Evolutionary conservation across 2,329 filamentous ascomycete species (phyloP), one percentile per base, ranked within the genome.

Genomic region (Calonectria leucothoes): DNA sequence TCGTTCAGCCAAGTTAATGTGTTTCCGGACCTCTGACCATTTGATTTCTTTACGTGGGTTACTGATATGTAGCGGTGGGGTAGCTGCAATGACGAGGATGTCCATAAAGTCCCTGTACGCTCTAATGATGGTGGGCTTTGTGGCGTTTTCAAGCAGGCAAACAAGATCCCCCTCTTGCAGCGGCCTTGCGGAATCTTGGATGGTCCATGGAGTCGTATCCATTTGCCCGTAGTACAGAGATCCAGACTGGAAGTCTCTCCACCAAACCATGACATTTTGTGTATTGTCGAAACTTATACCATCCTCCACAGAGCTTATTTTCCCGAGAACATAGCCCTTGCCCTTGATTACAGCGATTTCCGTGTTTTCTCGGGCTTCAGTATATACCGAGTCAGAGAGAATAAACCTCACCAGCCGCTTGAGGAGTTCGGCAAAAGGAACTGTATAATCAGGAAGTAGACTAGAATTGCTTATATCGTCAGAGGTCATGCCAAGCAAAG

Each of bases 401-500:
- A n/a, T 14, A 15, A 65, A 51, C 5, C 23, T 65, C 7, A 65
- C 20, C 14, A 65, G 27, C 25, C 23, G 15, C 17, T 35, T 4
- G 12, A 65, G 51, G 27, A 65, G 27, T 35, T 35, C 27, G 3
- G 5, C 17, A 7, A 17, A 51, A n/a, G 63, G n/a, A 23, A 25
- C 8, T 3, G 33, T n/a, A 12, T 65, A 65, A 29, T 65, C 29
- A 14, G 63, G 27, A 6, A 51, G 20, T 25, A 65, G 23, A 2
- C 42, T 20, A 23, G 63, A 27, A 25, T 15, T 12, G 39, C 3
- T 35, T 3, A 29, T 27, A 31, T 65, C 20, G 25, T 65, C 63
- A 15, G 63, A 49, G 42, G 42, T 65, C 42, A 65, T 65, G 27
- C 63, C 63, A 8, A 65, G 63, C 25, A 65, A 51, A 10, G 63